A percentile compares a stretch with the other conserved stretches of the same genome.
Conservation (phyloP, 306 rosid genomes). For the Mucuna pruriens region DNA sequence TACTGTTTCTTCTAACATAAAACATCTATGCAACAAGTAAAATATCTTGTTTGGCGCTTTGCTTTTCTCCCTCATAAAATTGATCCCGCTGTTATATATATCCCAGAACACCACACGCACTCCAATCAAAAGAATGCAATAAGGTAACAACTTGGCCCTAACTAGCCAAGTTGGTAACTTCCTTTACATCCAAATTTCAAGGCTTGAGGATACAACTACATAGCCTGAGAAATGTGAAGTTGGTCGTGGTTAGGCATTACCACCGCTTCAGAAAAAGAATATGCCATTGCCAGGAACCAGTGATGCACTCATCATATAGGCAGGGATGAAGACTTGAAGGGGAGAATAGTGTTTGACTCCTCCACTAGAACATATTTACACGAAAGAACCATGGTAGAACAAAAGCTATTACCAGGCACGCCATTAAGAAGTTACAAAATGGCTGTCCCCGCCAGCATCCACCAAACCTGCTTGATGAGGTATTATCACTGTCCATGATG, state of each 20-base stretch:
- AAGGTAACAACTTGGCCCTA: slow-evolving; percentile 10
- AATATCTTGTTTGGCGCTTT: slow-evolving; percentile 19
- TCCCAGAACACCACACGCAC: slow-evolving; percentile 30
- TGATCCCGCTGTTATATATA: slow-evolving; percentile 8
- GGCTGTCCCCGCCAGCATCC: slow-evolving; percentile 85
- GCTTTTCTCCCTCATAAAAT: background rate
- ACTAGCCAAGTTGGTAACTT: slow-evolving; percentile 32
- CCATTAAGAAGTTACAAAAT: slow-evolving; percentile 93
- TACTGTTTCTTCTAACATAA: slow-evolving; percentile 10
- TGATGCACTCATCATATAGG: slow-evolving; percentile 27
- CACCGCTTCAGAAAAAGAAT: slow-evolving; percentile 19
- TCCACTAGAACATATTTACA: slow-evolving; percentile 69
- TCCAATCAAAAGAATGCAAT: slow-evolving; percentile 43
- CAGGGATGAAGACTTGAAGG: slow-evolving; percentile 21
- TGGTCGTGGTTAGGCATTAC: slow-evolving; percentile 36
- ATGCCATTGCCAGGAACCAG: slow-evolving; percentile 36
- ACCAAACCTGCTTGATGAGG: slow-evolving; percentile 42
- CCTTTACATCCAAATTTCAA: slow-evolving; percentile 34
- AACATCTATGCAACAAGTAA: slow-evolving; percentile 24
- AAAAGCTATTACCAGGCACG: slow-evolving; percentile 86
- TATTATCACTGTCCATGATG: slow-evolving; percentile 34
- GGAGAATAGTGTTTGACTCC: slow-evolving; percentile 31
- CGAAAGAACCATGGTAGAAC: slow-evolving; percentile 95
- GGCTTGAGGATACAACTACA: slow-evolving; percentile 21
- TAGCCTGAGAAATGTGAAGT: slow-evolving; percentile 22